Evolutionary conservation across 1,284 basidiomycete species (phyloP).

Genomic region (Moesziomyces antarcticus): DNA sequence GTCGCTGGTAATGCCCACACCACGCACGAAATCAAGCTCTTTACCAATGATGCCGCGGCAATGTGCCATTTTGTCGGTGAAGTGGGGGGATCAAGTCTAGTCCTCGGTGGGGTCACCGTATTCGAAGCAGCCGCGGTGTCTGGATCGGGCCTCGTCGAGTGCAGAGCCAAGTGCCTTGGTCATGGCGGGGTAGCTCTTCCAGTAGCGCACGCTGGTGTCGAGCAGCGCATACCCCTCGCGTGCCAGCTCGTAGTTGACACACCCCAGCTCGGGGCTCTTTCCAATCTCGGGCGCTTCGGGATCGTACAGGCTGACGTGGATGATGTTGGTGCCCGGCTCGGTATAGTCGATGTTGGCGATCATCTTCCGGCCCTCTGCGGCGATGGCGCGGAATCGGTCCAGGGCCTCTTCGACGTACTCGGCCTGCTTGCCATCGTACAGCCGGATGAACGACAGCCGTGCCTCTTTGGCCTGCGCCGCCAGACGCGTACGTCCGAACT

Average conservation of each 20-base stretch:
- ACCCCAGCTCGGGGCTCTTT: conserved; percentile 42
- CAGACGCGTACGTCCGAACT: conserved; percentile 50
- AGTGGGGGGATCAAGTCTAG: conserved; percentile 3
- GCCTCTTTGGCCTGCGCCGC: conserved; percentile 52
- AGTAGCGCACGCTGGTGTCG: conserved; percentile 55
- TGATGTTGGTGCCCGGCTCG: conserved; percentile 37
- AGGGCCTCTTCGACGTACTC: conserved; percentile 60
- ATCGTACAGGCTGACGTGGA: conserved; percentile 59
- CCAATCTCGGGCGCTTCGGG: conserved; percentile 46
- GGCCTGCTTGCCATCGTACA: conserved; percentile 52
- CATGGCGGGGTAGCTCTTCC: conserved; percentile 46
- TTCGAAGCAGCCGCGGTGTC: conserved; percentile 56
- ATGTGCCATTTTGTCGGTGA: no score
- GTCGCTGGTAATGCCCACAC: conserved; percentile 37
- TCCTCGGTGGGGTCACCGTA: conserved; percentile 58
- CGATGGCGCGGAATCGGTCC: conserved; percentile 53
- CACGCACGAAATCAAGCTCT: no score
- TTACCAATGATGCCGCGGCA: no score
- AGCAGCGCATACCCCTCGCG: conserved; percentile 54
- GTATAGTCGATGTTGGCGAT: conserved; percentile 61
- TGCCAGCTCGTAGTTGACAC: conserved; percentile 55
- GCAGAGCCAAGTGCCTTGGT: conserved; percentile 37
- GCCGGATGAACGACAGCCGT: conserved; percentile 53
- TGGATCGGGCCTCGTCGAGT: conserved; percentile 45
- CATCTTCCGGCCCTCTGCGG: conserved; percentile 58